phyloP scores from a whole-genome alignment of 805 yeast genomes.

The Wickerhamiella alocasiicola region DNA sequence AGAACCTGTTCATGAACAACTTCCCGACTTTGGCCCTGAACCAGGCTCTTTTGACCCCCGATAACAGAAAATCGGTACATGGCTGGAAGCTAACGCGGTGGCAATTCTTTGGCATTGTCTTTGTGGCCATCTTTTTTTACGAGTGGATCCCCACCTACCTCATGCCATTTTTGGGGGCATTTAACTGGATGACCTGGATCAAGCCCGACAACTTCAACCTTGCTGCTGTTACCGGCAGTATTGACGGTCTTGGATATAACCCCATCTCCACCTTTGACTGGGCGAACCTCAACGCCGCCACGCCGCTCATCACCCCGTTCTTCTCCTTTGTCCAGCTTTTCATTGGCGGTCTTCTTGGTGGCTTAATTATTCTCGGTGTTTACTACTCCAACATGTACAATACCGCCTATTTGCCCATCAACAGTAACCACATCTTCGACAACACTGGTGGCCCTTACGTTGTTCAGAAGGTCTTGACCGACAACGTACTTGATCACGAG shows the following conservation, averaged over 20 bases:
- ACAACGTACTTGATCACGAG: constrained; percentile 31
- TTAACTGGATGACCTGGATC: constrained; percentile 54
- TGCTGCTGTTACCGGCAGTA: constrained; percentile 51
- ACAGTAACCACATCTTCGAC: constrained; percentile 38
- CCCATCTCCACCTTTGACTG: constrained; percentile 43
- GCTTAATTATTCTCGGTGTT: constrained; percentile 26
- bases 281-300: constrained; percentile 38
- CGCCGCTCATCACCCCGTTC: constrained; percentile 27
- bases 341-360: constrained; percentile 26
- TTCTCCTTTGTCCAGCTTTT: constrained; percentile 26
- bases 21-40: constrained; percentile 48
- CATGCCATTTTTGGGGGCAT: constrained; percentile 48
- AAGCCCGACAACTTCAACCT: constrained; percentile 40
- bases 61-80: constrained; percentile 28
- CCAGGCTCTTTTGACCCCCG: constrained; percentile 26
- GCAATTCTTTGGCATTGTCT: constrained; percentile 36
- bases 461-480: constrained; percentile 33
- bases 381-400: constrained; percentile 33
- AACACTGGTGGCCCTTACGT: constrained; percentile 38
- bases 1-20: constrained; percentile 36
- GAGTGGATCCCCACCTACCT: constrained; percentile 60
- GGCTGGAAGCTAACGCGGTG: constrained; percentile 52
- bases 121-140: constrained; percentile 38
- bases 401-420: constrained; percentile 31
- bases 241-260: constrained; percentile 42